These are phyloP conservation scores for Curvularia sp. DNA, from an alignment of 2,329 filamentous ascomycete species.

Conservation along the genomic window DNA sequence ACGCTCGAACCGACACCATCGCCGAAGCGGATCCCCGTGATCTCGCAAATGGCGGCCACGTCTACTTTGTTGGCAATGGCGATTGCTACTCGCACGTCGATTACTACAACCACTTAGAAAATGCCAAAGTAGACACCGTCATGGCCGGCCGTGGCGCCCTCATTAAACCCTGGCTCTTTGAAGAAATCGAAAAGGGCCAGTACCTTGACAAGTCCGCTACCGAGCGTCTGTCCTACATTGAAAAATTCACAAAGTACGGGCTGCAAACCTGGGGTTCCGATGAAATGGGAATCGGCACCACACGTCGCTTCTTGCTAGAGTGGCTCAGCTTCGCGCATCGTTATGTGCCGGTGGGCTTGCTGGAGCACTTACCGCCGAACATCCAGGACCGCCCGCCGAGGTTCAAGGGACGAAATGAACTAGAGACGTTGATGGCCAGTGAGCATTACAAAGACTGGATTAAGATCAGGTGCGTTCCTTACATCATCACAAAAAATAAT, in stretches of 20 bases:
- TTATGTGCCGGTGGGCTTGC: conserved; percentile 86
- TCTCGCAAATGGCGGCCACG: conserved; percentile 70
- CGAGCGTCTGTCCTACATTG: conserved; percentile 83
- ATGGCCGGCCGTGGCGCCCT: conserved; percentile 97
- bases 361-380: conserved; percentile 86
- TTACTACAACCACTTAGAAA: conserved; percentile 78
- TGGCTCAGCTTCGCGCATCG: conserved; percentile 93
- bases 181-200: conserved; percentile 90
- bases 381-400: conserved; percentile 89
- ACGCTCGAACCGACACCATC: conserved; percentile 75
- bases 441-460: conserved; percentile 97
- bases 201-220: conserved; percentile 94
- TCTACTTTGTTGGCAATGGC: conserved; percentile 95
- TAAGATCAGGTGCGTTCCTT: conserved; percentile 81
- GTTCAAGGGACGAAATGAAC: conserved; percentile 82
- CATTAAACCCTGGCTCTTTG: conserved; percentile 98
- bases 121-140: conserved; percentile 85
- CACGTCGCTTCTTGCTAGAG: conserved; percentile 89
- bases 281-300: conserved; percentile 90
- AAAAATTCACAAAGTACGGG: conserved; percentile 89
- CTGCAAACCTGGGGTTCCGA: conserved; percentile 96
- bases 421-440: conserved; percentile 92
- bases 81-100: conserved; percentile 94
- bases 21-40: conserved; percentile 78
- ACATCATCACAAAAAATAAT: no score